These are phyloP conservation scores for Verruconis gallopava DNA, from an alignment of 2,329 filamentous ascomycete species.

Conservation along the genomic window DNA sequence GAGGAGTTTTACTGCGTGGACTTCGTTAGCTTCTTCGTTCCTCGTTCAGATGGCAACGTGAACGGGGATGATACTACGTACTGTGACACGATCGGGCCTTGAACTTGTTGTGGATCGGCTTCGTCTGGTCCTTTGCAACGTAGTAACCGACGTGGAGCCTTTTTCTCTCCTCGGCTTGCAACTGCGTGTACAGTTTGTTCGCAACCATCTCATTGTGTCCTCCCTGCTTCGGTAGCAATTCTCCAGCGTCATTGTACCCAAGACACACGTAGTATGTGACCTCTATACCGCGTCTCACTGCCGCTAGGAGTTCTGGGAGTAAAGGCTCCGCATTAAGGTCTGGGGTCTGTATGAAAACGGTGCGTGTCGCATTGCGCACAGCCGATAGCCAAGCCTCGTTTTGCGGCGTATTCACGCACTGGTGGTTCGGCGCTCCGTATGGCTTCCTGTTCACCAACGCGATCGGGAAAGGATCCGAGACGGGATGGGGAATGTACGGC, in stretches of 20 bases:
- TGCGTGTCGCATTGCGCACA: slow-evolving; percentile 47
- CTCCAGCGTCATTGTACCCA: slow-evolving; percentile 67
- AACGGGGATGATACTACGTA: slow-evolving; percentile 9
- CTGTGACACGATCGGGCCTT: slow-evolving; percentile 57
- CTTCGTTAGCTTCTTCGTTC: slow-evolving; percentile 1
- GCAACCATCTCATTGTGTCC: slow-evolving; percentile 64
- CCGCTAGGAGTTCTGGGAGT: slow-evolving; percentile 48
- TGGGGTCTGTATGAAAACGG: slow-evolving; percentile 67
- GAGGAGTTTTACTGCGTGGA: slow-evolving; percentile 49
- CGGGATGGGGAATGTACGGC: slow-evolving; percentile 47
- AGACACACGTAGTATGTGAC: slow-evolving; percentile 62
- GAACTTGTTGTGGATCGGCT: slow-evolving; percentile 51
- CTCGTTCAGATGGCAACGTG: background rate
- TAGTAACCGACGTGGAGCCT: slow-evolving; percentile 55
- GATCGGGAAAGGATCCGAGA: slow-evolving; percentile 50
- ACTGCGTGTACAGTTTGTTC: slow-evolving; percentile 41
- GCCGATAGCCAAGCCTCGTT: slow-evolving; percentile 63
- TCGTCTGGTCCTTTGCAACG: slow-evolving; percentile 57
- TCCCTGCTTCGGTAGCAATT: slow-evolving; percentile 62
- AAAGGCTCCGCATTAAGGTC: slow-evolving; percentile 62
- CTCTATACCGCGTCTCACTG: slow-evolving; percentile 53
- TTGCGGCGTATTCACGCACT: slow-evolving; percentile 52
- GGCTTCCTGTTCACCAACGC: slow-evolving; percentile 58
- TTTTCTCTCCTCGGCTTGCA: slow-evolving; percentile 36
- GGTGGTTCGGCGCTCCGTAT: slow-evolving; percentile 50